A percentile compares a stretch with the other conserved stretches of the same genome.
Evolutionary conservation across 768 basidiomycete species (phyloP).

Genomic region (Lactifluus rugatus): DNA sequence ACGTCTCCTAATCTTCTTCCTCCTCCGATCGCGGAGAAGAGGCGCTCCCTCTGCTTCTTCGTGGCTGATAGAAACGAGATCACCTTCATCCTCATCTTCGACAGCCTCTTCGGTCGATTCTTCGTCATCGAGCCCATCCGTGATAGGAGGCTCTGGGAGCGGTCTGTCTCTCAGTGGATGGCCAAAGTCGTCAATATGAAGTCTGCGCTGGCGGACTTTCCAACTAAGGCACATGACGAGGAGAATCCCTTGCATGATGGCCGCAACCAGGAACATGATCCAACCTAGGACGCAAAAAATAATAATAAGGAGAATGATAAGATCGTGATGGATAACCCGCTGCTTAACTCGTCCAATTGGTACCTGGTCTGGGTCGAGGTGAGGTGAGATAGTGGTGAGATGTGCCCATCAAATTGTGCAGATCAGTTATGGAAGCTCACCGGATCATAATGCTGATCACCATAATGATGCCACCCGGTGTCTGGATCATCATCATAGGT

Average conservation of each 20-base stretch:
- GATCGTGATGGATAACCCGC: not conserved
- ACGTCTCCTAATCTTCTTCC: not conserved
- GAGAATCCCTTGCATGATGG: constrained; percentile 72
- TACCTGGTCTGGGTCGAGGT: constrained; percentile 45
- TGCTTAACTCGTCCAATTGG: constrained; percentile 75
- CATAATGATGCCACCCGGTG: constrained; percentile 83
- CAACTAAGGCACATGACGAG: constrained; percentile 80
- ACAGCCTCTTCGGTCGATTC: constrained; percentile 16
- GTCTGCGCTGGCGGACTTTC: constrained; percentile 65
- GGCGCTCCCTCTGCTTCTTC: constrained; percentile 10
- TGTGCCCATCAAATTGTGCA: not conserved
- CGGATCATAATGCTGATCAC: constrained; percentile 68
- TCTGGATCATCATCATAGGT: constrained; percentile 93
- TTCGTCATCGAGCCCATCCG: constrained; percentile 12
- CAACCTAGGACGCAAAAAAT: constrained; percentile 41
- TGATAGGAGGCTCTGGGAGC: constrained; percentile 15
- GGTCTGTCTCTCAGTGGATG: constrained; percentile 31
- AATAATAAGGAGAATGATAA: not conserved
- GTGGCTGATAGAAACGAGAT: constrained; percentile 1
- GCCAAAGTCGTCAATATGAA: constrained; percentile 88
- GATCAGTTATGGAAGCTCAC: constrained; percentile 27
- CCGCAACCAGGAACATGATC: constrained; percentile 73
- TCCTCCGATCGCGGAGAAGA: constrained; percentile 4
- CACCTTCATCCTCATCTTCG: constrained; percentile 19
- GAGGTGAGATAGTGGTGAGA: not conserved